A percentile compares a stretch with the other conserved stretches of the same genome.
phyloP scores from a whole-genome alignment of 192 early-diverging fungal genomes.

The Chytriomyces sp. region DNA sequence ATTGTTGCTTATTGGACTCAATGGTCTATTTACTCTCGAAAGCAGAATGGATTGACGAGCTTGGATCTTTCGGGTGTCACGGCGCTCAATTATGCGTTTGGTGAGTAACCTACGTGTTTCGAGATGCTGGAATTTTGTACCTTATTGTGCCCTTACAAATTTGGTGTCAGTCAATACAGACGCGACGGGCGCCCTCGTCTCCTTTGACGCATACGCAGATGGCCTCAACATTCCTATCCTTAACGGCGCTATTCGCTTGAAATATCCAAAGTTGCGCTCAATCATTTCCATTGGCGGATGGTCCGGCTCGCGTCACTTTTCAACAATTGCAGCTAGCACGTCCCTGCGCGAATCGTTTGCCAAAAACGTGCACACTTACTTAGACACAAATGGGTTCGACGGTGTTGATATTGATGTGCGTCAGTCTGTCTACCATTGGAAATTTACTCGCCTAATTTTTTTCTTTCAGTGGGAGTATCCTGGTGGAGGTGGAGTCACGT shows the following conservation, averaged over 20 bases:
- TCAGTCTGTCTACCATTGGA: too few relatives aligned
- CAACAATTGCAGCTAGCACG: background rate
- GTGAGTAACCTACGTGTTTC: background rate
- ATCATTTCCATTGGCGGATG: background rate
- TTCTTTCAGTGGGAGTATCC: background rate
- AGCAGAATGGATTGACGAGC: background rate
- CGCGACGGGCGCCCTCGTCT: background rate
- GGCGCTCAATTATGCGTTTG: conserved; percentile 13
- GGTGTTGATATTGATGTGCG: background rate
- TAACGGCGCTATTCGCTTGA: background rate
- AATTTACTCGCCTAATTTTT: too few relatives aligned
- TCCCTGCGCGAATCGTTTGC: background rate
- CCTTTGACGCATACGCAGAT: background rate
- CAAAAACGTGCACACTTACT: background rate
- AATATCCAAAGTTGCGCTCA: background rate
- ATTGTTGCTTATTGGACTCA: conserved; percentile 16
- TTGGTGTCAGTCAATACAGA: background rate
- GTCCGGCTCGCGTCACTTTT: background rate
- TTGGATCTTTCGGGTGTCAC: conserved; percentile 7
- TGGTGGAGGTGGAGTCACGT: background rate
- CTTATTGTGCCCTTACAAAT: background rate
- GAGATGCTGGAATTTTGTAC: background rate
- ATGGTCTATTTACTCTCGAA: conserved; percentile 2
- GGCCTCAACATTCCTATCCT: background rate
- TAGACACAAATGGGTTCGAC: background rate